Evolutionary conservation across 129 eudicot genomes (phyloP), one percentile per base, ranked within the genome.

Genomic region (Flaveria linearis): DNA sequence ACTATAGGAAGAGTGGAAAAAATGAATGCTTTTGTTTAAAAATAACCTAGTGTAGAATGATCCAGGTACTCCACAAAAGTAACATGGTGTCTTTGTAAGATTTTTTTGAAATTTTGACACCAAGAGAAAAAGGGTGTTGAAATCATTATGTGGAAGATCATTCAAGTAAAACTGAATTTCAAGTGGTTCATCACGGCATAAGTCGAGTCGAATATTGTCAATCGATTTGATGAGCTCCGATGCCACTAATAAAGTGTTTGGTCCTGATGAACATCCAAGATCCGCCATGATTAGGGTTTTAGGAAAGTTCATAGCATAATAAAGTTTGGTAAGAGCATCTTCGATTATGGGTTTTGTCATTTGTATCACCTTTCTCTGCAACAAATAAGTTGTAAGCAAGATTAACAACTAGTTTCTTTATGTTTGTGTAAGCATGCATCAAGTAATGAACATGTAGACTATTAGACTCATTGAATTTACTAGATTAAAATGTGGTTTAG

Each of bases 241-340:
- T 9, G 85, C 80, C 1, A 83, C 85, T 1, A 84, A 23, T 23
- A 87, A 50, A 18, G 98, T 79, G 86, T 90, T 92, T 47, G 96
- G 91, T 16, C 98, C 98, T 11, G 92, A 86, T 25, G 96, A 87
- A 46, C 94, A 92, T n/a, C 96, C 98, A 78, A 92, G 51, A 69
- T 90, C 96, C 10, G 90, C 98, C 25, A 92, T 83, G 84, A 74
- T 56, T 5, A 92, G 73, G 55, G 67, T 76, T 50, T 80, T 77
- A 2, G 86, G 89, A 68, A 49, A 56, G 43, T 68, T 65, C 68
- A 79, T 46, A 46, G 22, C 80, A 62, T 46, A 4, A 68, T 82
- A 87, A 13, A 87, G 78, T 26, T 83, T 71, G 14, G 69, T 57
- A 26, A 92, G 69, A 22, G 93, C 91, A 76, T 79, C 84, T 76